phyloP scores from a whole-genome alignment of 495 filamentous ascomycete species.

The Cryomyces minteri region DNA sequence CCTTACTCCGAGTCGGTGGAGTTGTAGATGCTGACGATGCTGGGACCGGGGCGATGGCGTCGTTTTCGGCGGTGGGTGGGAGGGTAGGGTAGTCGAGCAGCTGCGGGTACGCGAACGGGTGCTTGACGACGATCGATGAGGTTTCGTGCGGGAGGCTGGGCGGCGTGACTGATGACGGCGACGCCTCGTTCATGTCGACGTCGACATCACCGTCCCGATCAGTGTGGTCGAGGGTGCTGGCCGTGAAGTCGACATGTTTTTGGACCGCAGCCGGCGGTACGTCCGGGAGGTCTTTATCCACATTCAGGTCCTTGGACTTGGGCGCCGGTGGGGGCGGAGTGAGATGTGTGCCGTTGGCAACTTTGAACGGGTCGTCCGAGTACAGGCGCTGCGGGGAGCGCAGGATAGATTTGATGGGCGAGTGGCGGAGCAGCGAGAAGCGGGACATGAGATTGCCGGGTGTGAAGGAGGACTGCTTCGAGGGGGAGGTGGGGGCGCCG shows the following conservation, averaged over 20 bases:
- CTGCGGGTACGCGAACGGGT: conserved; percentile 1
- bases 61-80: conserved; percentile 1
- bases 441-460: conserved; percentile 2
- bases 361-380: conserved; percentile 38
- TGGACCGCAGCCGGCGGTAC: conserved; percentile 13
- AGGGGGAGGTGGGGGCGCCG: no score
- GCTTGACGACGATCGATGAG: background rate
- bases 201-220: conserved; percentile 15
- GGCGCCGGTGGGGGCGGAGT: conserved; percentile 29
- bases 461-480: no score
- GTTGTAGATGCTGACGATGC: background rate
- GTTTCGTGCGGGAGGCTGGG: background rate
- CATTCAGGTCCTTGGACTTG: conserved; percentile 14
- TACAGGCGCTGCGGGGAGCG: conserved; percentile 40
- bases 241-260: conserved; percentile 45
- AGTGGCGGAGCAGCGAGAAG: conserved; percentile 8
- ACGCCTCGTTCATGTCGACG: conserved; percentile 1
- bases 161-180: background rate
- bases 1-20: conserved; percentile 6
- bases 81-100: conserved; percentile 12
- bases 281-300: conserved; percentile 17
- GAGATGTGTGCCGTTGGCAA: conserved; percentile 40
- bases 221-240: conserved; percentile 25
- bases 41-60: background rate
- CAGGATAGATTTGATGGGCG: conserved; percentile 41